Percentiles rank a stretch among this genome's conserved stretches.
Conservation (phyloP, 1,284 basidiomycete species). For the Pseudozyma pruni region DNA sequence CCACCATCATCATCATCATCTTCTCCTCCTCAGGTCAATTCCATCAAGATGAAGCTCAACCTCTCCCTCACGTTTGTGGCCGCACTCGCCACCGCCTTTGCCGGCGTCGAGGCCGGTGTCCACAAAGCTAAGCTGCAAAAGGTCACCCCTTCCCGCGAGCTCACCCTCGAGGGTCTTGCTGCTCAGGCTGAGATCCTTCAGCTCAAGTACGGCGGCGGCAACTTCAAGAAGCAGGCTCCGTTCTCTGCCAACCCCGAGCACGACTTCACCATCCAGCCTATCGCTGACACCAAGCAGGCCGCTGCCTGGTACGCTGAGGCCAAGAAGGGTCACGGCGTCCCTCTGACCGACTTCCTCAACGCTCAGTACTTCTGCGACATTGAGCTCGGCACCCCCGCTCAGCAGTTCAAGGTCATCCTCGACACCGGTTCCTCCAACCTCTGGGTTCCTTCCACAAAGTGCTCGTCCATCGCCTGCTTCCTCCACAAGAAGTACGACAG, state of each 20-base stretch:
- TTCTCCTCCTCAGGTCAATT: neutral
- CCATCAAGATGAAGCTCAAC: constrained; percentile 61
- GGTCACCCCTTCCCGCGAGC: constrained; percentile 75
- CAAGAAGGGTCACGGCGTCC: constrained; percentile 86
- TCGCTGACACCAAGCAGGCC: constrained; percentile 50
- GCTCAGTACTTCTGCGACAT: constrained; percentile 97
- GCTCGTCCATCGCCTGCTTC: constrained; percentile 98
- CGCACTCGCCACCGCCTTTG: constrained; percentile 68
- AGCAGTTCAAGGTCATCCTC: constrained; percentile 79
- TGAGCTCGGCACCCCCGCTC: constrained; percentile 80
- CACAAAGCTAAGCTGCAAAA: constrained; percentile 71
- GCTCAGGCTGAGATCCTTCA: constrained; percentile 71
- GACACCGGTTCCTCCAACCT: constrained; percentile 92
- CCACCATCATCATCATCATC: constrained; percentile 69
- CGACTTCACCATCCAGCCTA: constrained; percentile 70
- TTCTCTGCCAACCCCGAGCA: constrained; percentile 71
- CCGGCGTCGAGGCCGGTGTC: constrained; percentile 70
- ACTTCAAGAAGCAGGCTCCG: constrained; percentile 53
- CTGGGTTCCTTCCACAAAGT: constrained; percentile 89
- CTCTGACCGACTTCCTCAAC: constrained; percentile 95
- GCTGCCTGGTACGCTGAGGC: constrained; percentile 63
- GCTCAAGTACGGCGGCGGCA: constrained; percentile 62
- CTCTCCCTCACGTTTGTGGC: constrained; percentile 75
- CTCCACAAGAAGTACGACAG: constrained; percentile 93
- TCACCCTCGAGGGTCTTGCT: constrained; percentile 76